phyloP scores from a whole-genome alignment of 768 basidiomycete species.

The Tylopilus balloui region DNA sequence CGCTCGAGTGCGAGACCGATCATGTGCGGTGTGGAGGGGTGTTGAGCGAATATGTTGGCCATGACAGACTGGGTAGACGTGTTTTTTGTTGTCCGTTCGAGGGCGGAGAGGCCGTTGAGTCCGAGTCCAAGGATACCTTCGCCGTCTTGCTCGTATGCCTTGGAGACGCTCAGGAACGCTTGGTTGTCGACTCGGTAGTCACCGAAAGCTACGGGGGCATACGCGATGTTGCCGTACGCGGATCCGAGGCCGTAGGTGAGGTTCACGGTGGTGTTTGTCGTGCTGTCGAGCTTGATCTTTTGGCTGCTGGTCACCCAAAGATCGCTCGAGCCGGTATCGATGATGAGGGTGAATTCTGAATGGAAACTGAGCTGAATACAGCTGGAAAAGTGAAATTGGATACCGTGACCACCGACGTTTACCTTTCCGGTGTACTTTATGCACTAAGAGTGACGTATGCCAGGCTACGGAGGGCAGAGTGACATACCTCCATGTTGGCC shows the following conservation, averaged over 20 bases:
- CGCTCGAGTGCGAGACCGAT: conserved; percentile 42
- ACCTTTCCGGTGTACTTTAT: conserved; percentile 28
- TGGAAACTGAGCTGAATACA: not conserved
- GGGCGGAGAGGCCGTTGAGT: conserved; percentile 21
- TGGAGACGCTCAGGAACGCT: conserved; percentile 24
- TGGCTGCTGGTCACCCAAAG: conserved; percentile 21
- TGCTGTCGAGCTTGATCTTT: conserved; percentile 27
- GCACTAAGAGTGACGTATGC: not conserved
- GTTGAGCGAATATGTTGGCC: conserved; percentile 37
- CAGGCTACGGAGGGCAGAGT: not conserved
- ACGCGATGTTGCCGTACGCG: conserved; percentile 35
- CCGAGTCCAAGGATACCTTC: conserved; percentile 29
- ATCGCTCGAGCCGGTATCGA: conserved; percentile 32
- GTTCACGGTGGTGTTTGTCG: conserved; percentile 29
- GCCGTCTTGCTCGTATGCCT: conserved; percentile 8
- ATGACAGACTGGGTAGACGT: conserved; percentile 30
- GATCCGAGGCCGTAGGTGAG: conserved; percentile 39
- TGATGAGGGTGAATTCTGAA: conserved; percentile 25
- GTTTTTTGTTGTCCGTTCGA: conserved; percentile 19
- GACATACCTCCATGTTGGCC: conserved; percentile 27
- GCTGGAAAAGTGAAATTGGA: not conserved
- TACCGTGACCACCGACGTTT: conserved; percentile 29
- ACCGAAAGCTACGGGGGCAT: conserved; percentile 35
- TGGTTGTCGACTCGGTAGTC: conserved; percentile 29
- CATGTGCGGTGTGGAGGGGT: conserved; percentile 34